phyloP scores from a whole-genome alignment of 2,329 filamentous ascomycete genomes.

The Aspergillus bombycis region DNA sequence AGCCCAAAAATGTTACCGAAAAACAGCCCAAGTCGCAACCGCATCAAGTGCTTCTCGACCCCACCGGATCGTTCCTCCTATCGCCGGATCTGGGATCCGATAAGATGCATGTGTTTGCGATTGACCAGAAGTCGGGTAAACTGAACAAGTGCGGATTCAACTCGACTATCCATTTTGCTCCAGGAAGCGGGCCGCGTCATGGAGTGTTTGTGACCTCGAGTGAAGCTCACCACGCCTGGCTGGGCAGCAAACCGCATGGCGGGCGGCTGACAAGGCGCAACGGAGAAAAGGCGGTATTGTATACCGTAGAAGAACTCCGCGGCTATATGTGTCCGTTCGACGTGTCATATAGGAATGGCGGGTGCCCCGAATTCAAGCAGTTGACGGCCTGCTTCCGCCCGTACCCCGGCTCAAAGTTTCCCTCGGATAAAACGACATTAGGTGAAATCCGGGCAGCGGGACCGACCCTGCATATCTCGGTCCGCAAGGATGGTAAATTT shows the following conservation, averaged over 20 bases:
- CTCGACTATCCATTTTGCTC: slow-evolving; percentile 17
- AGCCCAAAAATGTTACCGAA: slow-evolving; percentile 38
- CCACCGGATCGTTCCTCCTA: slow-evolving; percentile 64
- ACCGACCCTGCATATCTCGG: slow-evolving; percentile 34
- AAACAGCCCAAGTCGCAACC: slow-evolving; percentile 63
- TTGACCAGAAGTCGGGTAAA: slow-evolving; percentile 50
- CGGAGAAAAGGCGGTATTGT: slow-evolving; percentile 29
- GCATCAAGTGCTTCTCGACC: slow-evolving; percentile 68
- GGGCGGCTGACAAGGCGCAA: not conserved
- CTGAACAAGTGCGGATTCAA: slow-evolving; percentile 51
- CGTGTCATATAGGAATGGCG: slow-evolving; percentile 31
- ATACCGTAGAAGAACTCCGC: slow-evolving; percentile 62
- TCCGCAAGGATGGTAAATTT: slow-evolving; percentile 36
- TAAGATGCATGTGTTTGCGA: slow-evolving; percentile 61
- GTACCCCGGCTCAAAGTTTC: slow-evolving; percentile 29
- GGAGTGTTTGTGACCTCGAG: slow-evolving; percentile 55
- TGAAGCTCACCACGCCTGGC: slow-evolving; percentile 9
- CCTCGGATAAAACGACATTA: slow-evolving; percentile 28
- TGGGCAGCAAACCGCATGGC: slow-evolving; percentile 10
- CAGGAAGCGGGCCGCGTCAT: slow-evolving; percentile 63
- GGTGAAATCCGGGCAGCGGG: slow-evolving; percentile 30
- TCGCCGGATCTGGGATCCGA: slow-evolving; percentile 70
- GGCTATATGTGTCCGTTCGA: slow-evolving; percentile 55
- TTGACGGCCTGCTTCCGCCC: slow-evolving; percentile 28
- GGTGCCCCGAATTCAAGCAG: slow-evolving; percentile 32